A percentile compares a stretch with the other conserved stretches of the same genome.
Conservation (phyloP, 2,329 filamentous ascomycete species). For the Cadophora luteo-olivacea region DNA sequence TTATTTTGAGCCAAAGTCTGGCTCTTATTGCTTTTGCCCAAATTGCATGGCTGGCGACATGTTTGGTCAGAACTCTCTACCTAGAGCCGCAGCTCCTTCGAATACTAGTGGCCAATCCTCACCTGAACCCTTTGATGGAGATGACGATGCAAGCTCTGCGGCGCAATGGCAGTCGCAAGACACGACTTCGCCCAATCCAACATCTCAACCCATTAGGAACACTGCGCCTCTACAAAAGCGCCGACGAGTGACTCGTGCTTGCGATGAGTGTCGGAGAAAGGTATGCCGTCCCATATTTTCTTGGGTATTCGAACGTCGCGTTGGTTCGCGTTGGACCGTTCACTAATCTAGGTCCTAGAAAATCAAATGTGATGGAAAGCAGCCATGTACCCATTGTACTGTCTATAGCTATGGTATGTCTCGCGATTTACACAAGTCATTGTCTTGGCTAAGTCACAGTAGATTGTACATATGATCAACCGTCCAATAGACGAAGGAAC, state of each 20-base stretch:
- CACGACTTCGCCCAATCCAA: conserved; percentile 33
- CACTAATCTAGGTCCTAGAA: conserved; percentile 52
- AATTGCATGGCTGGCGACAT: conserved; percentile 28
- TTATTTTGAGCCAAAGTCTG: background rate
- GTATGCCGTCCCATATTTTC: background rate
- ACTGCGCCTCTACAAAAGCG: conserved; percentile 72
- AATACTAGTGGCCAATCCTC: conserved; percentile 36
- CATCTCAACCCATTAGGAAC: conserved; percentile 33
- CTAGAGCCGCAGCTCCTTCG: conserved; percentile 30
- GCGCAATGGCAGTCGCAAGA: conserved; percentile 36
- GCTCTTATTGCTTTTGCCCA: background rate
- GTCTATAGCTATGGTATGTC: conserved; percentile 94
- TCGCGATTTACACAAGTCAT: conserved; percentile 5
- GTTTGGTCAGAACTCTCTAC: conserved; percentile 29
- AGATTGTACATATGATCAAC: conserved; percentile 81
- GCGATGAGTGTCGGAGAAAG: conserved; percentile 82
- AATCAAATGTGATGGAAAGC: conserved; percentile 87
- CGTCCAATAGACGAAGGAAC: conserved; percentile 76
- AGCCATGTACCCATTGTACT: conserved; percentile 93
- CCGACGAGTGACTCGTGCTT: conserved; percentile 79
- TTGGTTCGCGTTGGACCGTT: background rate
- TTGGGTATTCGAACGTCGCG: background rate
- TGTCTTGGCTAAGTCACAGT: background rate
- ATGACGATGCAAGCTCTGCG: conserved; percentile 35
- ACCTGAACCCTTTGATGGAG: conserved; percentile 39